These are phyloP conservation scores for Penicillium alfredii DNA, from an alignment of 495 filamentous ascomycete species.

Conservation along the genomic window DNA sequence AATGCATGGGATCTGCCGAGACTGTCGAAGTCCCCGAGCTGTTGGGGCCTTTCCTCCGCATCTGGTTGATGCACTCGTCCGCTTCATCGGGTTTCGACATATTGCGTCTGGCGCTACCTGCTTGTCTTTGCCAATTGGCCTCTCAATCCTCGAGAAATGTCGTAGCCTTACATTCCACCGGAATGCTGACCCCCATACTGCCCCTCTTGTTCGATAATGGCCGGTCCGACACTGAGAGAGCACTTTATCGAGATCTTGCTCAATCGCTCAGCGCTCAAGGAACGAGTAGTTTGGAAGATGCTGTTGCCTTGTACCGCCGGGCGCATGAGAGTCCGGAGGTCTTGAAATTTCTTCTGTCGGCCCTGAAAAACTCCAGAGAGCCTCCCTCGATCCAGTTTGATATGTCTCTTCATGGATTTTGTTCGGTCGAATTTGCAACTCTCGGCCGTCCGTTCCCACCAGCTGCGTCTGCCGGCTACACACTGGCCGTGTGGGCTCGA, in stretches of 20 bases:
- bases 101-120: conserved; percentile 32
- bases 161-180: conserved; percentile 69
- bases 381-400: conserved; percentile 93
- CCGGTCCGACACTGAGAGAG: conserved; percentile 44
- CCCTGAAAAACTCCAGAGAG: conserved; percentile 62
- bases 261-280: conserved; percentile 45
- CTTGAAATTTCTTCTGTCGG: conserved; percentile 66
- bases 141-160: conserved; percentile 66
- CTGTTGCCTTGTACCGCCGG: conserved; percentile 64
- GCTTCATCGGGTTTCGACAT: conserved; percentile 18
- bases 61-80: conserved; percentile 35
- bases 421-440: conserved; percentile 80
- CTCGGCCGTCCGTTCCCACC: conserved; percentile 80
- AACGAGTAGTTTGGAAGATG: conserved; percentile 70
- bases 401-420: conserved; percentile 77
- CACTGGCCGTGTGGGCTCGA: conserved; percentile 79
- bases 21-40: conserved; percentile 39
- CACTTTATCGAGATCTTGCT: conserved; percentile 49
- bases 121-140: conserved; percentile 41
- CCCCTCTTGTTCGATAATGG: conserved; percentile 55
- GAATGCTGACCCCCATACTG: conserved; percentile 66
- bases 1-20: conserved; percentile 34
- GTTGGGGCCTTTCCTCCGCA: conserved; percentile 36
- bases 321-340: conserved; percentile 55
- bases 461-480: conserved; percentile 71